phyloP scores from a whole-genome alignment of 805 yeast genomes.

The Lipomyces anomalus region DNA sequence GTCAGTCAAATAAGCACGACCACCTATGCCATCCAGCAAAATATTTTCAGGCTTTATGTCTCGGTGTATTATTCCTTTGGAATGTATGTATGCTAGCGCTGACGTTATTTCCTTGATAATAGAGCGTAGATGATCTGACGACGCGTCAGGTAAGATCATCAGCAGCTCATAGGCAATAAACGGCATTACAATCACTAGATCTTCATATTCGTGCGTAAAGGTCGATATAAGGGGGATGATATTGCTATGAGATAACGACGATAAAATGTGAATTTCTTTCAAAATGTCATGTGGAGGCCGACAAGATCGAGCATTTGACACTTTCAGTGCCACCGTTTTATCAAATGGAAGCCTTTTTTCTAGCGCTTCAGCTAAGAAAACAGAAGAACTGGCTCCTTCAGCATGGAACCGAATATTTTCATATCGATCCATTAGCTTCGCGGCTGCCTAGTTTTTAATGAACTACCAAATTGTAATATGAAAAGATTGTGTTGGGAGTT shows the following conservation, averaged over 20 bases:
- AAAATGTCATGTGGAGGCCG: slow-evolving; percentile 49
- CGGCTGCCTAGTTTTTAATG: too few relatives aligned
- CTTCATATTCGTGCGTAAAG: slow-evolving; percentile 30
- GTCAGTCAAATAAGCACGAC: slow-evolving; percentile 23
- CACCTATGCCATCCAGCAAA: slow-evolving; percentile 39
- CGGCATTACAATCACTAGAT: slow-evolving; percentile 42
- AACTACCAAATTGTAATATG: too few relatives aligned
- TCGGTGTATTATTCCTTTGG: slow-evolving; percentile 67
- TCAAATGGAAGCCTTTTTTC: neutral
- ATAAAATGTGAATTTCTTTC: slow-evolving; percentile 42
- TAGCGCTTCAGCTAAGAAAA: slow-evolving; percentile 3
- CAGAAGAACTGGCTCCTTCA: slow-evolving; percentile 12
- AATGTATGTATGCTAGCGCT: slow-evolving; percentile 66
- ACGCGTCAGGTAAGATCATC: slow-evolving; percentile 33
- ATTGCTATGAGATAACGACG: slow-evolving; percentile 18
- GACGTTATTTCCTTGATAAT: slow-evolving; percentile 36
- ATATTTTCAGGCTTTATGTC: slow-evolving; percentile 83
- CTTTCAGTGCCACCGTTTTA: slow-evolving; percentile 42
- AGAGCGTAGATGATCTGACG: slow-evolving; percentile 28
- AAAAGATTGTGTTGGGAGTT: too few relatives aligned
- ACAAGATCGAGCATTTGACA: slow-evolving; percentile 46
- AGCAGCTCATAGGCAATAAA: slow-evolving; percentile 36
- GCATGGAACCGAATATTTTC: slow-evolving; percentile 12
- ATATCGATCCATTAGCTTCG: too few relatives aligned
- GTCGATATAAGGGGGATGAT: slow-evolving; percentile 29